A percentile compares a stretch with the other conserved stretches of the same genome.
Conservation (phyloP, 305 asterid genomes). For the Solanum chacoense region DNA sequence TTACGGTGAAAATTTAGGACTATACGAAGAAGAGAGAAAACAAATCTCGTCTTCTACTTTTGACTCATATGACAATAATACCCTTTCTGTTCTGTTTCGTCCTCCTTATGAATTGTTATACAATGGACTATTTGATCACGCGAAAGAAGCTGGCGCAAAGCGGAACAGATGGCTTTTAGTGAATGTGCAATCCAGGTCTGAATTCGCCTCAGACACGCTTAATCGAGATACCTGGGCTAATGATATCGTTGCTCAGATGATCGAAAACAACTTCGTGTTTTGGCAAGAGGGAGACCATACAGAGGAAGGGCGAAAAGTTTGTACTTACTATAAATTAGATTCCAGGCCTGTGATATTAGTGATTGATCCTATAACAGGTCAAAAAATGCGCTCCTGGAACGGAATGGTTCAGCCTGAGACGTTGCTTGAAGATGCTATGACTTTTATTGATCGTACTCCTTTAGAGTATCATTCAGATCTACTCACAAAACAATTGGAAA, state of each 20-base stretch:
- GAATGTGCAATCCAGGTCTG: constrained; percentile 4
- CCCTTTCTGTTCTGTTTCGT: neutral
- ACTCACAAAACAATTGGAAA: neutral
- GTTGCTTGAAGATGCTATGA: neutral
- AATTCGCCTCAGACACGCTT: neutral
- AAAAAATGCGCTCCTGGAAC: neutral
- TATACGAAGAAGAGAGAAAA: neutral
- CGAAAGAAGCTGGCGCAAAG: neutral
- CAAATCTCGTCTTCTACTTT: neutral
- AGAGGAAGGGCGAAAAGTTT: constrained; percentile 5
- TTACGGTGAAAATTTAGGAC: neutral
- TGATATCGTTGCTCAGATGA: neutral
- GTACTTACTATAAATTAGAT: neutral
- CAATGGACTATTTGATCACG: neutral
- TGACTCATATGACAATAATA: neutral
- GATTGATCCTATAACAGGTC: constrained; percentile 11
- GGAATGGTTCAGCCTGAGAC: constrained; percentile 4
- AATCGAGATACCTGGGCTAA: constrained; percentile 6
- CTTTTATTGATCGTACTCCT: constrained; percentile 1
- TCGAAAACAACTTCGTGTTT: neutral
- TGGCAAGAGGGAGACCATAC: neutral
- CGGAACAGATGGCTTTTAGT: constrained; percentile 1
- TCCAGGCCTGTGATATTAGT: constrained; percentile 2
- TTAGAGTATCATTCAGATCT: neutral
- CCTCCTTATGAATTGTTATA: constrained; percentile 6